Base-by-base conservation (phyloP, 306 rosid species). In the Cyamopsis tetragonoloba region DNA sequence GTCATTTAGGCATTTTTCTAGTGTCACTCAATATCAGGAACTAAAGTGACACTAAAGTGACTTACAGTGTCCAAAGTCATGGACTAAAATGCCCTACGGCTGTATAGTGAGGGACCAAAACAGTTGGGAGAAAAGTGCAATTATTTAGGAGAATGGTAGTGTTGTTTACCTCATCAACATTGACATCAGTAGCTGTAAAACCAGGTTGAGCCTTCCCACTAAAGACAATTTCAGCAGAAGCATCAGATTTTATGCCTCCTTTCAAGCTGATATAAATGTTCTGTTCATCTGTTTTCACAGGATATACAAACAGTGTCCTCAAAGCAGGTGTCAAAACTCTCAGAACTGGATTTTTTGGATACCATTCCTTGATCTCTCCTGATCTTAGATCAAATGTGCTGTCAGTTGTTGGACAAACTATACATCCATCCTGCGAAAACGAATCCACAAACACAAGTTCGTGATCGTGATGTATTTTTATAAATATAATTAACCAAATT, bases 171-270 rank as follows among this genome's bases (percentile, higher is more conserved):
- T 92, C 95, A 0, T 92, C 96, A 26, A 92, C 89, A 50, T 89
- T 89, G 82, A 92, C 96, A 80, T 92, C 86, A 1, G 80, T 10
- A 31, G 96, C 91, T 24, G 93, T 88, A 3, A 83, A 31, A 77
- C 96, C 98, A 0, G 98, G 98, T 73, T 92, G 96, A 74, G 96
- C 96, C 80, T 80, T 92, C 26, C 93, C 98, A 32, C 96, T 89
- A 31, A 89, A 89, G 13, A 92, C 84, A 22, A 92, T 89, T 82
- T 92, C 98, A 1, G 98, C 82, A 3, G 96, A 73, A 38, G 84
- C 88, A 66, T 82, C 87, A 18, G 90, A 34, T 46, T 42, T 77
- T 8, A 51, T 6, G 9, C 60, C 73, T 24, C 79, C 87, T 26
- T 71, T 67, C 43, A 92, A 68, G 84, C 84, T 87, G 74, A 92